Percentiles rank a stretch among this genome's conserved stretches.
Conservation (phyloP, 257 asterid species). For the Voacanga thouarsii region DNA sequence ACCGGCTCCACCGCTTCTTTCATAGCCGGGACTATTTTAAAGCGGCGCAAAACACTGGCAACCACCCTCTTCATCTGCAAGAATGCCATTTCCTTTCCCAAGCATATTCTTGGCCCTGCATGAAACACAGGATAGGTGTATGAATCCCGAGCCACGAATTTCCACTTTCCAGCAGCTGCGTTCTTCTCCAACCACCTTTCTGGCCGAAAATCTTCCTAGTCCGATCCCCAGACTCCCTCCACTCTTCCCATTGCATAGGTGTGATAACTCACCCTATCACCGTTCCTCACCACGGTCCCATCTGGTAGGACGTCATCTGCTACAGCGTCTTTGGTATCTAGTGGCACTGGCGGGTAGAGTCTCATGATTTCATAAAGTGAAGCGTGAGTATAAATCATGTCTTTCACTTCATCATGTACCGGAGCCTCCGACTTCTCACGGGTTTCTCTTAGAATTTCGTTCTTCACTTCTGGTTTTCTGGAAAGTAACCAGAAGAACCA, state of each 20-base stretch:
- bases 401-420: too few species aligned
- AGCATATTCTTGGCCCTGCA: too few species aligned
- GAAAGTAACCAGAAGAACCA: too few species aligned
- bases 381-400: too few species aligned
- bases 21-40: constrained; percentile 41
- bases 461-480: too few species aligned
- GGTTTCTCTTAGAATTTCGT: too few species aligned
- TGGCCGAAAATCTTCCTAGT: constrained; percentile 58
- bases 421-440: too few species aligned
- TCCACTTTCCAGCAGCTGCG: constrained; percentile 32
- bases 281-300: constrained; percentile 53
- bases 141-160: constrained; percentile 44
- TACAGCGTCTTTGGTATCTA: constrained; percentile 39
- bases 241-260: constrained; percentile 70
- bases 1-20: constrained; percentile 32
- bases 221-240: constrained; percentile 55
- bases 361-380: constrained; percentile 59
- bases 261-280: constrained; percentile 45
- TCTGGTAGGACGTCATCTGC: constrained; percentile 56
- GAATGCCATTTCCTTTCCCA: constrained; percentile 58
- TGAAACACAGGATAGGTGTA: constrained; percentile 48
- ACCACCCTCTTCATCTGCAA: constrained; percentile 56
- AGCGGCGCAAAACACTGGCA: constrained; percentile 38
- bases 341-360: constrained; percentile 62
- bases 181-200: constrained; percentile 56